Evolutionary conservation across 1,139 yeast species (phyloP).

Genomic region (Meyerozyma elateridarum): DNA sequence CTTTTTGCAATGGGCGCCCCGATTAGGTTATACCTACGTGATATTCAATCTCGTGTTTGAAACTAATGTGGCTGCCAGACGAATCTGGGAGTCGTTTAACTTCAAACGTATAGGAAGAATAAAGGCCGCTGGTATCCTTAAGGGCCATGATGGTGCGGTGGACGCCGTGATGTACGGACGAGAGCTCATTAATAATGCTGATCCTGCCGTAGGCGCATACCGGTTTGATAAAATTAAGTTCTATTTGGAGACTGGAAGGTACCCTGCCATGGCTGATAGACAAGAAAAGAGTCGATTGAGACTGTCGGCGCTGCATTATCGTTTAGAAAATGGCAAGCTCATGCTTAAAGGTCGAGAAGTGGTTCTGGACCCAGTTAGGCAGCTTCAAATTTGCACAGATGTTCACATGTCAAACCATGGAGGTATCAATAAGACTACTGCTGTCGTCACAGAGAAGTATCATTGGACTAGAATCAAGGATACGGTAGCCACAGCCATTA

Average conservation of each 20-base stretch:
- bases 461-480: slow-evolving; percentile 92
- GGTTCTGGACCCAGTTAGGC: slow-evolving; percentile 67
- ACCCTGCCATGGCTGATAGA: slow-evolving; percentile 78
- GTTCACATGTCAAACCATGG: slow-evolving; percentile 68
- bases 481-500: slow-evolving; percentile 76
- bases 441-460: slow-evolving; percentile 69
- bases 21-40: slow-evolving; percentile 78
- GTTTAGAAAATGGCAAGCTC: slow-evolving; percentile 64
- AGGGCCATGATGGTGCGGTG: slow-evolving; percentile 77
- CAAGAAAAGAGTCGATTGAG: slow-evolving; percentile 82
- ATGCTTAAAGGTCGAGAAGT: slow-evolving; percentile 81
- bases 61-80: slow-evolving; percentile 75
- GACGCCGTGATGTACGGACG: slow-evolving; percentile 72
- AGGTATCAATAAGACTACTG: slow-evolving; percentile 88
- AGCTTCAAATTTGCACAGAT: slow-evolving; percentile 69
- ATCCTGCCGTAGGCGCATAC: slow-evolving; percentile 50
- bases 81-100: slow-evolving; percentile 73
- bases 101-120: slow-evolving; percentile 76
- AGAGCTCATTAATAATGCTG: slow-evolving; percentile 46
- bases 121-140: slow-evolving; percentile 79
- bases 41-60: slow-evolving; percentile 86
- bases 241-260: slow-evolving; percentile 78
- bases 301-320: slow-evolving; percentile 76
- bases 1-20: slow-evolving; percentile 86
- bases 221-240: slow-evolving; percentile 75